phyloP scores from a whole-genome alignment of 441 rosid species.

The California macrophylla region DNA sequence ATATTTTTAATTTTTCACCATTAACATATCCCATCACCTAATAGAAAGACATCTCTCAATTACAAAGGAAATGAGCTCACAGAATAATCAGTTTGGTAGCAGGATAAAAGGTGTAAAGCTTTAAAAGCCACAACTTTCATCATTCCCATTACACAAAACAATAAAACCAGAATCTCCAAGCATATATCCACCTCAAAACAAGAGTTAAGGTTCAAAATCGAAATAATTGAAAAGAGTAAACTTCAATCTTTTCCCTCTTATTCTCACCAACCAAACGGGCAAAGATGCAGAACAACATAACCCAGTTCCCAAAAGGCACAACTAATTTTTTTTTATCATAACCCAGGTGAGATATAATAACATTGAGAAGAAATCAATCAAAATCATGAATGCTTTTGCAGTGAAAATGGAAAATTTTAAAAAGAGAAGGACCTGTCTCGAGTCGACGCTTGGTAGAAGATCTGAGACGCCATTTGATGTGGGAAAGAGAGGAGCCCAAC shows the following conservation, averaged over 20 bases:
- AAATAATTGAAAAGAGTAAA: background rate
- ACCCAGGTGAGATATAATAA: slow-evolving; percentile 4
- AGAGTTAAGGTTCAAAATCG: background rate
- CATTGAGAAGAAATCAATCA: background rate
- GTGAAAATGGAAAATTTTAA: background rate
- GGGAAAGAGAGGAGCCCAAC: slow-evolving; percentile 42
- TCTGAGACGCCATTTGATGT: slow-evolving; percentile 69
- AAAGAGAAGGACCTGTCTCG: slow-evolving; percentile 38
- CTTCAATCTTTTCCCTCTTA: background rate
- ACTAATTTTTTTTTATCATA: background rate
- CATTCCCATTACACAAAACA: background rate
- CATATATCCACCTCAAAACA: background rate
- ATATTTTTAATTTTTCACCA: background rate
- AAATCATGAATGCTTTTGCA: background rate
- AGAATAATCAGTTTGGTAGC: background rate
- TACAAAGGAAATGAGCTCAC: background rate
- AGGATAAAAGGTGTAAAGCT: background rate
- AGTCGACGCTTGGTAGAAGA: slow-evolving; percentile 59
- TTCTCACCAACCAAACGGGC: background rate
- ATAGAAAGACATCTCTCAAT: background rate
- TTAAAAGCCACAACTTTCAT: background rate
- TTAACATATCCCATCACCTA: background rate
- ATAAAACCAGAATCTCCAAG: slow-evolving; percentile 1
- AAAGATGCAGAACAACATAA: background rate
- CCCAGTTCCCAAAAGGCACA: background rate